These are phyloP conservation scores for Tolypocladium endophyticum DNA, from an alignment of 2,329 filamentous ascomycete species.

Conservation along the genomic window DNA sequence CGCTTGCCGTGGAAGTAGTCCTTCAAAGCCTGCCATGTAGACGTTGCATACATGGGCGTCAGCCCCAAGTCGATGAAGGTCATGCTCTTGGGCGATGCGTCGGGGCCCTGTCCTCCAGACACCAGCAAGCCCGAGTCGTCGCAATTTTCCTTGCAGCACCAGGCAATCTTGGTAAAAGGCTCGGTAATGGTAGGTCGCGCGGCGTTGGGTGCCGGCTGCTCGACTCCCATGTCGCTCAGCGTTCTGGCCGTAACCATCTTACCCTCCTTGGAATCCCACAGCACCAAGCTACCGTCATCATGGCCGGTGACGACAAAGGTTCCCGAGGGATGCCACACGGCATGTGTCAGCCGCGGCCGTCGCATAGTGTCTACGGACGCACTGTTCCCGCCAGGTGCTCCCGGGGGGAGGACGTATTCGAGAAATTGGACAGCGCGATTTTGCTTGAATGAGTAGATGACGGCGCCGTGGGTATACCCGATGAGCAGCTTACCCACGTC, in stretches of 20 bases:
- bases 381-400: constrained; percentile 75
- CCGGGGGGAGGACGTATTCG: constrained; percentile 69
- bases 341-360: constrained; percentile 67
- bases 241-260: constrained; percentile 76
- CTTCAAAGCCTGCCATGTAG: constrained; percentile 73
- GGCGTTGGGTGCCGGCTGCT: constrained; percentile 48
- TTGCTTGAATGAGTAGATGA: constrained; percentile 91
- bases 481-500: constrained; percentile 88
- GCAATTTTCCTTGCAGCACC: constrained; percentile 90
- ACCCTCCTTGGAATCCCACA: constrained; percentile 90
- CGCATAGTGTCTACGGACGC: constrained; percentile 50
- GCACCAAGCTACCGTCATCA: constrained; percentile 82
- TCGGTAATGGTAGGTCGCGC: constrained; percentile 52
- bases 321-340: constrained; percentile 89
- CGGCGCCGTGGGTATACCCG: constrained; percentile 80
- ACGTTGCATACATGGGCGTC: constrained; percentile 85
- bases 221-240: constrained; percentile 60
- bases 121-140: constrained; percentile 87
- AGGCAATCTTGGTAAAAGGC: constrained; percentile 68
- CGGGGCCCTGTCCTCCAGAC: constrained; percentile 65
- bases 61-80: constrained; percentile 83
- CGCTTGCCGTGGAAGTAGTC: constrained; percentile 72
- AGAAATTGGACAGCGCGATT: constrained; percentile 70
- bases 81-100: constrained; percentile 61
- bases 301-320: constrained; percentile 81